Evolutionary conservation across 2,329 filamentous ascomycete species (phyloP), one percentile per base, ranked within the genome.

Genomic region (Ceratocystis colombiana): DNA sequence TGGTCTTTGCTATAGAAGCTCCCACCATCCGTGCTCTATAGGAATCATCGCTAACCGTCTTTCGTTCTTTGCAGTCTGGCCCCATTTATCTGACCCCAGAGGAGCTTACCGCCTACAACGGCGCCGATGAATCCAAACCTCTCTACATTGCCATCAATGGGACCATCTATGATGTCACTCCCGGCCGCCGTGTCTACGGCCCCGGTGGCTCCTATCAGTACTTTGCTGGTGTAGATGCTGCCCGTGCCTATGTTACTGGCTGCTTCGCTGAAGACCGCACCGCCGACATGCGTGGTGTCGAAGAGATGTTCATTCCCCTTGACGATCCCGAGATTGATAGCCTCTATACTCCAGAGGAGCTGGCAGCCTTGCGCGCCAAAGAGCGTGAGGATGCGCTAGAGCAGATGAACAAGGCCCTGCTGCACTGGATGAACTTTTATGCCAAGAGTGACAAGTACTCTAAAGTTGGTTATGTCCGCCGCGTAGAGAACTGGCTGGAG

Each of bases 121-220:
- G 94, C 77, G 82, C 78, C 67, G 86, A 96, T 75, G 79, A 85
- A 8, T 75, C 77, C 6, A 85, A 88, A 68, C 94, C 94, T 5
- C 84, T 97, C 74, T 96, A 96, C 78, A 83, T 99, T 66, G 90
- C 91, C 69, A 85, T 99, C 72, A 93, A 94, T 78, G 87, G 88
- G 72, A 89, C 85, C 67, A 89, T 95, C 76, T 94, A 88, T 80
- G 90, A 95, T 75, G 90, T 95, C 50, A 83, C 84, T n/a, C 77
- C 81, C 37, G 86, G 85, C 65, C 80, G 83, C 71, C 75, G 82
- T 75, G 79, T 88, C 76, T 94, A 94, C 78, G 89, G 89, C 0
- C 87, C 92, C 0, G 91, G 90, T 33, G 94, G 92, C 3, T 85
- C 85, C 46, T 99, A 99, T 79, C 82, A 86, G 72, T 87, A 88